Evolutionary conservation across 2,329 filamentous ascomycete genomes (phyloP), one percentile per base, ranked within the genome.

Genomic region (Neobulgaria alba): DNA sequence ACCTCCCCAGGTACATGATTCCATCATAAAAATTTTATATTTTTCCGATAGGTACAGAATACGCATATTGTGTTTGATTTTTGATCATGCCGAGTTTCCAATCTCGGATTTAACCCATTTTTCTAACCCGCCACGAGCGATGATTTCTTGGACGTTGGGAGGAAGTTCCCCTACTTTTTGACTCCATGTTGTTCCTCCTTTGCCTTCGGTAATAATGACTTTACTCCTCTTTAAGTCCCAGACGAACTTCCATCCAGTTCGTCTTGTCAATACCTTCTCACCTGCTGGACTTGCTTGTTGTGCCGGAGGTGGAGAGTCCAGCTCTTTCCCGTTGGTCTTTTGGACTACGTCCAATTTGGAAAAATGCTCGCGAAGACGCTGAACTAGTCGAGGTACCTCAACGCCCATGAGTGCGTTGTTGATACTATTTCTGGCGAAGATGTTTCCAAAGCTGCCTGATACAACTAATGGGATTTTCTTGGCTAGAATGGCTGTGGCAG

Each of bases 71-170:
- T n/a, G n/a, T n/a, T 36, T 20, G 10, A 16, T 8, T 29, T n/a
- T 23, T n/a, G n/a, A n/a, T 38, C 36, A 38, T 12, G 21, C 16
- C 12, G 14, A 19, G n/a, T 33, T 38, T 33, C 44, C 44, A 41
- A 57, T 53, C 38, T 57, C 50, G 5, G 35, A 26, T 40, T 56
- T 56, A 1, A 92, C 83, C 87, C 86, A 93, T 48, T 79, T 81
- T 68, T 89, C 85, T 45, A 93, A 58, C 0, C 87, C 87, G 2
- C 85, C 85, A 36, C 72, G 63, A 0, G 84, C 82, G 54, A 90
- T 85, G 42, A 90, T 88, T 56, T 85, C 84, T 61, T 95, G 88
- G 41, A 95, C 83, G 57, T 90, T 94, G 0, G 83, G 77, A 10
- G 86, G 84, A 47, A 94, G 60, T 67, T 92, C 83, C 5, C 85